Base-by-base conservation (phyloP, 495 filamentous ascomycete species). In the Aspergillus baeticus region DNA sequence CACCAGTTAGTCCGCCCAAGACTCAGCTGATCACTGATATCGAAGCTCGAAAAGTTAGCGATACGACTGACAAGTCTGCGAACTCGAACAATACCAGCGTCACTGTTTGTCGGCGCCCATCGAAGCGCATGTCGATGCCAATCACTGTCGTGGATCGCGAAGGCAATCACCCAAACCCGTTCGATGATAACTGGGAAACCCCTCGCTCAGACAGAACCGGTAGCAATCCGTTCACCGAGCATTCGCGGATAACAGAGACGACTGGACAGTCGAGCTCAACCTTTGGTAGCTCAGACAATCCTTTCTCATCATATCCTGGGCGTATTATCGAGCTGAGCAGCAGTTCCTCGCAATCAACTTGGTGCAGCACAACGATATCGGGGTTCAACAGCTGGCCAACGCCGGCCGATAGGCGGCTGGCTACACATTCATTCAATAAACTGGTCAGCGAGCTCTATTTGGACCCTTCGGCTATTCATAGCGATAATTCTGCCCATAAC, bases 81-180 rank as follows among this genome's bases (percentile, higher is more conserved):
- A 55, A 68, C 20, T 75, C 75, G 8, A 59, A 60, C 6, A 44
- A 54, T 5, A 74, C 67, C 1, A 64, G 41, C 7, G 49, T 36
- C 14, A 76, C 73, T n/a, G 65, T 76, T 8, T 63, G 48, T 49
- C 70, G 57, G 33, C 62, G 61, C 49, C 64, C 68, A 7, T 68
- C 68, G 14, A 68, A 59, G 33, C 63, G 54, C 14, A 48, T 60
- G 6, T 60, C 57, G 10, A 62, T 55, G 38, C 64, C 65, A 8
- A 62, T 69, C 31, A 22, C 50, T 15, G 37, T 63, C 5, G 57
- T 43, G 2, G 45, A 61, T 31, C 43, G 42, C 44, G 54, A 55
- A 1, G 2, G 17, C 17, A 36, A n/a, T n/a, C 37, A 41, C 38
- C 48, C 53, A 17, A 57, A 59, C 37, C 59, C 59, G 14, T 62